phyloP scores from a whole-genome alignment of 2,329 filamentous ascomycete species.

The Gnomoniopsis sp. region DNA sequence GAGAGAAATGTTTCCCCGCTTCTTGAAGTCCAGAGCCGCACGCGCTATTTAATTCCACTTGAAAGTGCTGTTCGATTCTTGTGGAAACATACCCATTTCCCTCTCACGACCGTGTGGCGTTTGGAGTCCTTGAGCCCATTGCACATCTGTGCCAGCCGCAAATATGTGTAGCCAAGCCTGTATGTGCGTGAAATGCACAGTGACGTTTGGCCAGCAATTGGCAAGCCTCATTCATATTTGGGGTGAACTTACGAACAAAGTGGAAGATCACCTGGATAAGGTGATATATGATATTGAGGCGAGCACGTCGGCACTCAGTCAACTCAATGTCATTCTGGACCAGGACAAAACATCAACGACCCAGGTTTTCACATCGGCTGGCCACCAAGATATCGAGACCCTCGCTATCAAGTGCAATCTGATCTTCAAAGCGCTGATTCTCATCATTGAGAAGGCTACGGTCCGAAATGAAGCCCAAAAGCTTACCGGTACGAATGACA shows the following conservation, averaged over 20 bases:
- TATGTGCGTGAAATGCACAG: constrained; percentile 2
- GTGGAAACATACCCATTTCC: not conserved
- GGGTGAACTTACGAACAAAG: not conserved
- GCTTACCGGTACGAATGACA: not conserved
- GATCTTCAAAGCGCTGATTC: constrained; percentile 8
- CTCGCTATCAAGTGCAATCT: constrained; percentile 8
- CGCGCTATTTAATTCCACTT: not conserved
- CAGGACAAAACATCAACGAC: no score
- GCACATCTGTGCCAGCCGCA: not conserved
- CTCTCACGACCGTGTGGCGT: not conserved
- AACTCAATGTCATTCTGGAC: not conserved
- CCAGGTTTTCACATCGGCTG: not conserved
- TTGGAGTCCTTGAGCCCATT: no score
- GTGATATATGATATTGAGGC: not conserved
- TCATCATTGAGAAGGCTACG: not conserved
- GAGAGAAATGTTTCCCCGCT: not conserved
- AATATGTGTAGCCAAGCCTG: not conserved
- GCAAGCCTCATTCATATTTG: not conserved
- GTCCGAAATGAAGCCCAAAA: not conserved
- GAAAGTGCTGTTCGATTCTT: no score
- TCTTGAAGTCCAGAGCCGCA: not conserved
- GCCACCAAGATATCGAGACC: not conserved
- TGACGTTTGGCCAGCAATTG: constrained; percentile 13
- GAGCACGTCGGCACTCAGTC: not conserved
- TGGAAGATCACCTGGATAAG: not conserved